A percentile compares a stretch with the other conserved stretches of the same genome.
Conservation (phyloP, 345 rosid species). For the Conringia planisiliqua region DNA sequence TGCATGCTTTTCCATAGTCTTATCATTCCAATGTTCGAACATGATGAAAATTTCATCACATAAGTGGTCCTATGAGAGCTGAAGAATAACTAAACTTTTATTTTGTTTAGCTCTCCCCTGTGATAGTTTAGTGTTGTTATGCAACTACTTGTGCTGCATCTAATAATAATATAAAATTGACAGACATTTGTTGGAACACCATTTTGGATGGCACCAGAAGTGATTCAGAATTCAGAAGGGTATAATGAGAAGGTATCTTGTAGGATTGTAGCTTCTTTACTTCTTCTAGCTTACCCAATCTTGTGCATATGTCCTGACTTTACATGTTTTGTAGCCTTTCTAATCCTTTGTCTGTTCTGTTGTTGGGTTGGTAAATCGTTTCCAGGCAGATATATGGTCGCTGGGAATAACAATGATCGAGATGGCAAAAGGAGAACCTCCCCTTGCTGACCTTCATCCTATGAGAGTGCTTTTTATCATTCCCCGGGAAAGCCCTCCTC, state of each 20-base stretch:
- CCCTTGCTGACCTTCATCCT: slow-evolving; percentile 98
- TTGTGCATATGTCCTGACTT: slow-evolving; percentile 11
- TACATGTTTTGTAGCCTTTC: slow-evolving; percentile 2
- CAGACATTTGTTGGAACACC: slow-evolving; percentile 99
- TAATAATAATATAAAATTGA: slow-evolving; percentile 45
- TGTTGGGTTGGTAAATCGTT: slow-evolving; percentile 23
- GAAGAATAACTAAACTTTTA: neutral
- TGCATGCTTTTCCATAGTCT: slow-evolving; percentile 5
- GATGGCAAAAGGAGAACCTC: slow-evolving; percentile 99
- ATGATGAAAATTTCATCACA: neutral
- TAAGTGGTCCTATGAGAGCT: neutral
- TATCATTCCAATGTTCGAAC: slow-evolving; percentile 2
- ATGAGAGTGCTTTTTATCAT: slow-evolving; percentile 99
- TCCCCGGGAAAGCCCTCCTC: slow-evolving; percentile 99
- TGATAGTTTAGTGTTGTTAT: slow-evolving; percentile 13
- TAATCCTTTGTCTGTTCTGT: slow-evolving; percentile 12
- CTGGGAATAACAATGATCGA: slow-evolving; percentile 97
- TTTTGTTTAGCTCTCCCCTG: neutral
- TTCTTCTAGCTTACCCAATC: slow-evolving; percentile 7
- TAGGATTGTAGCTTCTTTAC: neutral
- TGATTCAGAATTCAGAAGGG: slow-evolving; percentile 97
- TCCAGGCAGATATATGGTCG: slow-evolving; percentile 99
- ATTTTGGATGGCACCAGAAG: slow-evolving; percentile 99
- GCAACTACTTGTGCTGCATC: slow-evolving; percentile 9
- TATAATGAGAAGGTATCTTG: slow-evolving; percentile 86